Percentiles rank a stretch among this genome's conserved stretches.
These are phyloP conservation scores for Cutaneotrichosporon curvatum DNA, from an alignment of 1,284 basidiomycete species.

Conservation along the genomic window DNA sequence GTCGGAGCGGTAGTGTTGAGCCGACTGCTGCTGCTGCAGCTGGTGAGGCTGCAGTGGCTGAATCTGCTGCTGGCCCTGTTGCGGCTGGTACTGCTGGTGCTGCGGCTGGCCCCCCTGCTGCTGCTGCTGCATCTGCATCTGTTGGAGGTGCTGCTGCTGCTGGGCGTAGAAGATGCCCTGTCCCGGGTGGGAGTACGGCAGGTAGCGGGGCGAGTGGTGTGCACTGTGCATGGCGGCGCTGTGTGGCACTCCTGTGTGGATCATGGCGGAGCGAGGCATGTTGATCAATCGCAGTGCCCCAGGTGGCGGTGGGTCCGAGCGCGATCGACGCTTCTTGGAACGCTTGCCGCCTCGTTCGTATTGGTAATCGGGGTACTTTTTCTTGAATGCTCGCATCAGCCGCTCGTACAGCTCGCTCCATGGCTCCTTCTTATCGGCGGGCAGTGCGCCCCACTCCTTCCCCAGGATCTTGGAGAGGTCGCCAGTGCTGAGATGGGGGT, in stretches of 20 bases:
- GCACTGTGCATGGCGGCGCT: neutral
- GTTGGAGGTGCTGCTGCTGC: neutral
- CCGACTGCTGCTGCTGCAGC: no score
- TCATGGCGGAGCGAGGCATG: constrained; percentile 1
- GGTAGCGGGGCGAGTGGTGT: neutral
- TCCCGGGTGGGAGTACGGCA: neutral
- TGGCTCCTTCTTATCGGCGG: constrained; percentile 11
- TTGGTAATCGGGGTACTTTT: constrained; percentile 21
- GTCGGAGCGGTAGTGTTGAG: no score
- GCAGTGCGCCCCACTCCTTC: constrained; percentile 16
- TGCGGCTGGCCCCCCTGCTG: neutral
- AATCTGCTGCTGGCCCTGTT: neutral
- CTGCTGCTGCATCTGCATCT: constrained; percentile 1
- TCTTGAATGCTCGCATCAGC: constrained; percentile 18
- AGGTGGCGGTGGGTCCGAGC: constrained; percentile 1
- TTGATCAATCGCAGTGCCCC: neutral
- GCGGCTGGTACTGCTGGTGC: neutral
- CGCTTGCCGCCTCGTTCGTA: constrained; percentile 17
- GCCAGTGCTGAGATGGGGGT: constrained; percentile 15
- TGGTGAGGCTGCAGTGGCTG: neutral
- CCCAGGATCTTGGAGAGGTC: constrained; percentile 18
- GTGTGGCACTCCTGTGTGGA: neutral
- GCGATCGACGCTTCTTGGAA: constrained; percentile 5
- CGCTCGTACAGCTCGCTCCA: constrained; percentile 18
- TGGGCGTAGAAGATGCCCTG: neutral